These are phyloP conservation scores for Phtheirospermum japonicum DNA, from an alignment of 257 asterid species.

Conservation along the genomic window DNA sequence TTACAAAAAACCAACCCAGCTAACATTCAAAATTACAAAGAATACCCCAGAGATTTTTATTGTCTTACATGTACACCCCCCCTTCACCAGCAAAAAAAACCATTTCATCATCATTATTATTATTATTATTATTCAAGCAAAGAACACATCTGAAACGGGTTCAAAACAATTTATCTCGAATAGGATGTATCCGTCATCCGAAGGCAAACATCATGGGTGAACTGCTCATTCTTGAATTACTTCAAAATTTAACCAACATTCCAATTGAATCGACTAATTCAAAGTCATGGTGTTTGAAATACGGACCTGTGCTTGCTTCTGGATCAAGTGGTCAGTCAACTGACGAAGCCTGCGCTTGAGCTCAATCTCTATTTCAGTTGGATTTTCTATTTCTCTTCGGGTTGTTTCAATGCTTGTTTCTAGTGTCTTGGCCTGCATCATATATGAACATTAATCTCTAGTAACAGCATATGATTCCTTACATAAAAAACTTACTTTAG, in stretches of 20 bases:
- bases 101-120: too few relatives aligned
- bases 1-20: too few relatives aligned
- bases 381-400: constrained; percentile 56
- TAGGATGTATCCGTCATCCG: neutral
- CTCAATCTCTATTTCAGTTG: constrained; percentile 85
- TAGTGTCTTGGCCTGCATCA: constrained; percentile 63
- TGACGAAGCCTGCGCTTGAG: constrained; percentile 89
- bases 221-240: neutral
- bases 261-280: constrained; percentile 1
- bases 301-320: constrained; percentile 91
- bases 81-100: too few relatives aligned
- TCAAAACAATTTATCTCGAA: neutral
- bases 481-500: neutral
- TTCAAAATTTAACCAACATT: neutral
- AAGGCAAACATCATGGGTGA: neutral
- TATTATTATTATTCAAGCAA: too few relatives aligned
- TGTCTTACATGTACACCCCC: too few relatives aligned
- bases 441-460: constrained; percentile 10
- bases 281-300: constrained; percentile 22
- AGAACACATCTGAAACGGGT: constrained; percentile 2
- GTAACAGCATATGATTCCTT: constrained; percentile 10
- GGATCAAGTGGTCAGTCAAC: constrained; percentile 88
- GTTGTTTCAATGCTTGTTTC: constrained; percentile 69
- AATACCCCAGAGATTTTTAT: too few relatives aligned
- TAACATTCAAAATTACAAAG: too few relatives aligned